Evolutionary conservation across 306 rosid species (phyloP).

Genomic region (Canavalia ensiformis): DNA sequence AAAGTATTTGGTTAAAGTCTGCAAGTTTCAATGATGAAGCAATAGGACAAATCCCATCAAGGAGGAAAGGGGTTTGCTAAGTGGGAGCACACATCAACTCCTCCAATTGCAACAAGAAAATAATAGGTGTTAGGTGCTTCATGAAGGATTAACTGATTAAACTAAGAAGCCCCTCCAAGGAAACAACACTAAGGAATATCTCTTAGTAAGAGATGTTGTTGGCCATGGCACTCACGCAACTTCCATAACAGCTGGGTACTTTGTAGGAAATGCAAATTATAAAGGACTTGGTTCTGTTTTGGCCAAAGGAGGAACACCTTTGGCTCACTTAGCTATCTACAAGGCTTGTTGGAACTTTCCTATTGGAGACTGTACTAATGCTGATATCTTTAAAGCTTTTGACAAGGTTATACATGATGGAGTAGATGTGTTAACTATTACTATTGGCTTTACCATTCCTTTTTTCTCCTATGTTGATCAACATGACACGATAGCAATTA

Average conservation of each 20-base stretch:
- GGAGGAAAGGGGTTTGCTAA: slow-evolving; percentile 83
- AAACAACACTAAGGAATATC: slow-evolving; percentile 53
- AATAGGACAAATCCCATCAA: slow-evolving; percentile 68
- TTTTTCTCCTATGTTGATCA: slow-evolving; percentile 69
- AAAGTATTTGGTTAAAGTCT: slow-evolving; percentile 90
- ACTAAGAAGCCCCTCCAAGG: slow-evolving; percentile 47
- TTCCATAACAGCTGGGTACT: slow-evolving; percentile 74
- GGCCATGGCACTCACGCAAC: slow-evolving; percentile 94
- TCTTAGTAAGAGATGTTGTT: slow-evolving; percentile 69
- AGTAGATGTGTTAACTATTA: slow-evolving; percentile 71
- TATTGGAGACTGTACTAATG: slow-evolving; percentile 58
- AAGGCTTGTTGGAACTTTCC: slow-evolving; percentile 69
- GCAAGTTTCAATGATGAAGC: slow-evolving; percentile 72
- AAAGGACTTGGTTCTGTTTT: slow-evolving; percentile 66
- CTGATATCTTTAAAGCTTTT: slow-evolving; percentile 81
- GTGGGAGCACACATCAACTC: slow-evolving; percentile 68
- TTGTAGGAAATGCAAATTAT: slow-evolving; percentile 66
- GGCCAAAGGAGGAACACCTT: slow-evolving; percentile 89
- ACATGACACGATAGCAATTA: slow-evolving; percentile 68
- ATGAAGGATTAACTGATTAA: slow-evolving; percentile 50
- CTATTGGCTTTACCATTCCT: slow-evolving; percentile 64
- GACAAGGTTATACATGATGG: slow-evolving; percentile 88
- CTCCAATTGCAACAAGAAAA: slow-evolving; percentile 74
- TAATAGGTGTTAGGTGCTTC: slow-evolving; percentile 85
- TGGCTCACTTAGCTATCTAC: slow-evolving; percentile 83